A percentile compares a stretch with the other conserved stretches of the same genome.
phyloP scores from a whole-genome alignment of 768 basidiomycete species.

The Leccinellum luteum region DNA sequence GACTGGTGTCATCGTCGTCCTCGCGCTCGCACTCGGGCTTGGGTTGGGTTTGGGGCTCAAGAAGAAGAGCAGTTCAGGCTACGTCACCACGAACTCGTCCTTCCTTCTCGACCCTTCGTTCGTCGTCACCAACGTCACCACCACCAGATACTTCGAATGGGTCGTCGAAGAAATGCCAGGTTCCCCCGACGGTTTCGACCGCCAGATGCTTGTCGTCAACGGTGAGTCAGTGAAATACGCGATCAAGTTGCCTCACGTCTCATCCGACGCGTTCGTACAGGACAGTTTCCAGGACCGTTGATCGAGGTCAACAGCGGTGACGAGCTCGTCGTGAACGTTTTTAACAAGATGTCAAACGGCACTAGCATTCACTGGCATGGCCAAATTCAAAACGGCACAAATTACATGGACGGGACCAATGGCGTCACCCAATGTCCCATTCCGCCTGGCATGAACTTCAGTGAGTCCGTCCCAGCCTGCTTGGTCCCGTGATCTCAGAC shows the following conservation, averaged over 20 bases:
- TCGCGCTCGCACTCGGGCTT: slow-evolving; percentile 29
- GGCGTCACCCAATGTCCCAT: slow-evolving; percentile 53
- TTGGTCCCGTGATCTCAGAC: background rate
- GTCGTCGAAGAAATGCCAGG: slow-evolving; percentile 37
- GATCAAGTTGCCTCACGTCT: background rate
- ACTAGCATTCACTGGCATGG: slow-evolving; percentile 36
- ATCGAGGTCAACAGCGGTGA: slow-evolving; percentile 36
- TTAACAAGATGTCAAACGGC: slow-evolving; percentile 32
- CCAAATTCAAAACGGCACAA: slow-evolving; percentile 43
- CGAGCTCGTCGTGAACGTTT: slow-evolving; percentile 34
- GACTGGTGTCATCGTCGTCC: slow-evolving; percentile 8
- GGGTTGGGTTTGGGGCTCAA: slow-evolving; percentile 29
- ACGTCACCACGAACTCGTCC: slow-evolving; percentile 25
- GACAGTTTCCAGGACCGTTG: slow-evolving; percentile 35
- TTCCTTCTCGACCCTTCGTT: slow-evolving; percentile 32
- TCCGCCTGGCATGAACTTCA: slow-evolving; percentile 44
- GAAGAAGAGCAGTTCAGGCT: slow-evolving; percentile 13
- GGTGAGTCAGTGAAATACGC: slow-evolving; percentile 22
- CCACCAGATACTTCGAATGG: slow-evolving; percentile 44
- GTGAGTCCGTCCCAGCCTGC: slow-evolving; percentile 19
- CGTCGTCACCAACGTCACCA: slow-evolving; percentile 27
- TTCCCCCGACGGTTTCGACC: slow-evolving; percentile 41
- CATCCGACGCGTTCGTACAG: slow-evolving; percentile 15
- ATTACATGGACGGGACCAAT: slow-evolving; percentile 47
- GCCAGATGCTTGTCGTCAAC: slow-evolving; percentile 48